Percentiles rank a stretch among this genome's conserved stretches.
These are phyloP conservation scores for Polyplosphaeria fusca DNA, from an alignment of 495 filamentous ascomycete species.

Conservation along the genomic window DNA sequence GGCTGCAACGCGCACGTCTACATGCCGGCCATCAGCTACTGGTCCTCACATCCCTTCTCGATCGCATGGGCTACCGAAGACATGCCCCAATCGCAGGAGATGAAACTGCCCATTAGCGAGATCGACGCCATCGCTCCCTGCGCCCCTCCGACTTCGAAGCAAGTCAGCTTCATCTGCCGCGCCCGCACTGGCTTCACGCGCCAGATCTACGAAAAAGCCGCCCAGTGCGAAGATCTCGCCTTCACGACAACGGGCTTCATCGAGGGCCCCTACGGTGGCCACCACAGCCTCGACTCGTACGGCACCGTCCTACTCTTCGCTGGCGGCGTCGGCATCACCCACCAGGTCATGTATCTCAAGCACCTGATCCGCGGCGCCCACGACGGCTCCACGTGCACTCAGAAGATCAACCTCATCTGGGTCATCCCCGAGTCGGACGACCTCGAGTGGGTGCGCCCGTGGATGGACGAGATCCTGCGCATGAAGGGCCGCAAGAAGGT, in stretches of 20 bases:
- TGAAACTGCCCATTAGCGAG: slow-evolving; percentile 20
- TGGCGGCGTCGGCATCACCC: slow-evolving; percentile 59
- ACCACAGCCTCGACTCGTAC: slow-evolving; percentile 52
- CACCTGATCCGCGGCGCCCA: slow-evolving; percentile 48
- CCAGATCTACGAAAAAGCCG: slow-evolving; percentile 48
- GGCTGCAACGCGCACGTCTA: slow-evolving; percentile 59
- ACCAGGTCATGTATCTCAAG: slow-evolving; percentile 54
- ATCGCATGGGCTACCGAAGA: slow-evolving; percentile 50
- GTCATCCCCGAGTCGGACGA: slow-evolving; percentile 78
- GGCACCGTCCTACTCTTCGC: slow-evolving; percentile 56
- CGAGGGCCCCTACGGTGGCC: slow-evolving; percentile 58
- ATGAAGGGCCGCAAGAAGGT: slow-evolving; percentile 80
- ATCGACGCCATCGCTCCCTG: slow-evolving; percentile 43
- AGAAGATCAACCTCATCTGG: slow-evolving; percentile 80
- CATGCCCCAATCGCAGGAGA: slow-evolving; percentile 8
- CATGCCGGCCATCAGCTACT: slow-evolving; percentile 49
- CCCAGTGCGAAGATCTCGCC: slow-evolving; percentile 41
- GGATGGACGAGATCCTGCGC: slow-evolving; percentile 91
- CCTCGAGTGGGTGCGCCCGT: slow-evolving; percentile 86
- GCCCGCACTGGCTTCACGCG: slow-evolving; percentile 55
- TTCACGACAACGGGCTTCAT: slow-evolving; percentile 50
- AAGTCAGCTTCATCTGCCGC: slow-evolving; percentile 54
- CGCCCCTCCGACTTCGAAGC: slow-evolving; percentile 40
- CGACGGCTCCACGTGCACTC: slow-evolving; percentile 45
- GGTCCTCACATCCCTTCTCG: slow-evolving; percentile 58